A percentile compares a stretch with the other conserved stretches of the same genome.
These are phyloP conservation scores for Pseudopithomyces maydicus DNA, from an alignment of 2,329 filamentous ascomycete genomes.

Conservation along the genomic window DNA sequence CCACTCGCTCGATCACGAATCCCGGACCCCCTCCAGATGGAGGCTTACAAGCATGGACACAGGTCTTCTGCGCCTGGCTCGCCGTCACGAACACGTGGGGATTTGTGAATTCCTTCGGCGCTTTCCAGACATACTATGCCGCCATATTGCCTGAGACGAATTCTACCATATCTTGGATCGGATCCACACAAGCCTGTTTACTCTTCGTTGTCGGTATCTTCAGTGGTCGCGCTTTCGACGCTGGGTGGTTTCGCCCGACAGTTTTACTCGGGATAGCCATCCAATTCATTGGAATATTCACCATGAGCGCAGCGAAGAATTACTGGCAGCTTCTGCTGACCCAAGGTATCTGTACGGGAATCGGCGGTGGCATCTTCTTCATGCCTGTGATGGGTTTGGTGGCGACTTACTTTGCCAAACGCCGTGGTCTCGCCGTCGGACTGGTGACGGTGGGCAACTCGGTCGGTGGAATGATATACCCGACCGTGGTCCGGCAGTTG, in stretches of 20 bases:
- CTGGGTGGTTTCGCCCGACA: conserved; percentile 53
- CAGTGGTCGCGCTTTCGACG: conserved; percentile 55
- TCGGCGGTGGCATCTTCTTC: conserved; percentile 40
- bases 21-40: conserved; percentile 51
- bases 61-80: conserved; percentile 39
- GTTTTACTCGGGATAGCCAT: conserved; percentile 49
- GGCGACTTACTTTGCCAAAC: conserved; percentile 63
- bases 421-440: conserved; percentile 63
- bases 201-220: conserved; percentile 53
- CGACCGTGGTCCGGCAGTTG: conserved; percentile 57
- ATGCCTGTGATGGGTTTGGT: conserved; percentile 36
- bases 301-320: conserved; percentile 52
- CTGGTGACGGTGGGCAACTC: conserved; percentile 64
- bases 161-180: conserved; percentile 60
- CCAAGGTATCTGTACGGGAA: conserved; percentile 38
- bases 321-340: conserved; percentile 54
- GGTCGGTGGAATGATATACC: conserved; percentile 67
- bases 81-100: conserved; percentile 46
- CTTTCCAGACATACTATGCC: conserved; percentile 48
- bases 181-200: conserved; percentile 55
- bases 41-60: conserved; percentile 41
- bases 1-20: conserved; percentile 29
- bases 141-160: conserved; percentile 35
- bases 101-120: conserved; percentile 25
- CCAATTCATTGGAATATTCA: conserved; percentile 55